Evolutionary conservation across 2,329 filamentous ascomycete species (phyloP).

Genomic region (Erysiphe neolycopersici): DNA sequence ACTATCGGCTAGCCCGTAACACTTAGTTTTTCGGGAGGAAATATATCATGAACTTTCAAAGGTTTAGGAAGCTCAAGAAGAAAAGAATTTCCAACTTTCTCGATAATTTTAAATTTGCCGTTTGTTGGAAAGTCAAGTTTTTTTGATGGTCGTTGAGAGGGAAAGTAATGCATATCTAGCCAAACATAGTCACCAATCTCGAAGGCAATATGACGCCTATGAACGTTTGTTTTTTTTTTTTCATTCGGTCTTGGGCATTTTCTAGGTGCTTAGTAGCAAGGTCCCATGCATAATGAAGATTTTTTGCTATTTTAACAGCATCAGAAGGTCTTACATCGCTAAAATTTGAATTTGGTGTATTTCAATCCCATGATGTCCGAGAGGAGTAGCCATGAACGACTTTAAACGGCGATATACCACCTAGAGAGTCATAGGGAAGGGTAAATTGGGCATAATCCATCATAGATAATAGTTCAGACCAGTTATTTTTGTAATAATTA

Average conservation of each 20-base stretch:
- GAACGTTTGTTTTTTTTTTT: neutral
- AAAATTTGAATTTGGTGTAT: too few relatives aligned
- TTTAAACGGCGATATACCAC: too few relatives aligned
- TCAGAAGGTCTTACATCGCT: too few relatives aligned
- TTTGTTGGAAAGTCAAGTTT: neutral
- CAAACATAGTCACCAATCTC: neutral
- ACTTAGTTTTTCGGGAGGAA: neutral
- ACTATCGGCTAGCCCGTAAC: too few relatives aligned
- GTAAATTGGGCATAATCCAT: too few relatives aligned
- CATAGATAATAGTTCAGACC: neutral
- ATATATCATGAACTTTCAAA: neutral
- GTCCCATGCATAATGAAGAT: too few relatives aligned
- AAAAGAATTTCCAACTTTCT: neutral
- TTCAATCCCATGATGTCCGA: neutral
- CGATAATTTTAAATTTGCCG: neutral
- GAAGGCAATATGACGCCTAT: neutral
- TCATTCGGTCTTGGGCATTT: neutral
- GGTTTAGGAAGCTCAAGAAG: neutral
- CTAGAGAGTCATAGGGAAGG: too few relatives aligned
- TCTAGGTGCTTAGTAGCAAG: too few relatives aligned
- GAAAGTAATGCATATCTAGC: neutral
- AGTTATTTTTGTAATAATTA: neutral
- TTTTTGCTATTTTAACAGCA: too few relatives aligned
- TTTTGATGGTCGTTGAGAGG: neutral
- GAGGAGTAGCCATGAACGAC: too few relatives aligned